Base-by-base conservation (phyloP, 176 grass and related monocot species). In the Themeda triandra region DNA sequence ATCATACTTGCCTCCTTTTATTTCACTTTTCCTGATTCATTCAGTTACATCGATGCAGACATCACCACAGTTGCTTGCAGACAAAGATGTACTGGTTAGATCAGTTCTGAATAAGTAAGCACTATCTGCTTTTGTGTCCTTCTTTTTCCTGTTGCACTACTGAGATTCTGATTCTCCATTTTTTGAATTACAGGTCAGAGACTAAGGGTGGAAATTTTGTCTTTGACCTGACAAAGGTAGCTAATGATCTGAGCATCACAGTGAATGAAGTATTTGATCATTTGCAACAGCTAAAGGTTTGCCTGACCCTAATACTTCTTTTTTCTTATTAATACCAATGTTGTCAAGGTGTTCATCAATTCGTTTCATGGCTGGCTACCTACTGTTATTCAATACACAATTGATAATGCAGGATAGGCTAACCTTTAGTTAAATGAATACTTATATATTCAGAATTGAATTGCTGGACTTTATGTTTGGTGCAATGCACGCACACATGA, bases 211-310 rank as follows among this genome's bases (percentile, higher is more conserved):
- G 96, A 2, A 74, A 91, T 87, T 93, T 95, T 89, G 80, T 93
- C 63, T 98, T 98, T 14, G 91, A 98, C 37, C 68, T 93, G 84
- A 90, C 93, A 86, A 87, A 51, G 86, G 33, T 95, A 77, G 89
- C 93, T 53, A 98, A 98, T 90, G 80, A 69, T 80, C 69, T 95
- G 73, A 60, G 66, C 29, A 91, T 81, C 63, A 76, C 77, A 85
- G 73, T 88, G 46, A 87, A 79, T 89, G 89, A 98, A 89, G 71
- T 90, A 28, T 62, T 89, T 66, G 90, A 98, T 75, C 91, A 85
- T 82, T 76, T 98, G 79, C 89, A 95, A 66, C 66, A 87, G 69
- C 83, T 98, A 63, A 98, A 98, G 96, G 96, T 98, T 79, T 69
- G 51, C 31, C 31, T 44, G 74, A 62, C 70, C 51, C 31, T 60